Percentiles rank a stretch among this genome's conserved stretches.
Conservation (phyloP, 2,329 filamentous ascomycete species). For the Colletotrichum euphorbiae region DNA sequence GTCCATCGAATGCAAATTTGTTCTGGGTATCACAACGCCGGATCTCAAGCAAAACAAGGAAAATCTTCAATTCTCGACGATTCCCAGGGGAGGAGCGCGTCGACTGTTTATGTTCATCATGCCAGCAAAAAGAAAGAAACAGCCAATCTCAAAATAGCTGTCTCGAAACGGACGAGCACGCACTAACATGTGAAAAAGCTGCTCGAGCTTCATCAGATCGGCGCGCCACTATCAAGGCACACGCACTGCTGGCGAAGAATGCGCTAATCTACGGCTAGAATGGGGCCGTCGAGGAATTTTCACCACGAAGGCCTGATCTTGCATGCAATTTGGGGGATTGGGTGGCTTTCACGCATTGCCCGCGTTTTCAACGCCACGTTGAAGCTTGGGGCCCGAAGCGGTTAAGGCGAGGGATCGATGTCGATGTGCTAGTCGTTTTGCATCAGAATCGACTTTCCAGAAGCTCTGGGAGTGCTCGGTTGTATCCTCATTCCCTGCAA, state of each 20-base stretch:
- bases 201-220: slow-evolving; percentile 7
- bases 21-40: background rate
- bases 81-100: background rate
- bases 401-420: background rate
- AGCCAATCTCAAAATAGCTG: background rate
- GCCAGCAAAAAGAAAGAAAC: background rate
- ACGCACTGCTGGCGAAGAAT: background rate
- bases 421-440: background rate
- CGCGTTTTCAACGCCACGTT: background rate
- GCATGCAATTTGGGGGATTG: slow-evolving; percentile 2
- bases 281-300: background rate
- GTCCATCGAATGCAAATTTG: background rate
- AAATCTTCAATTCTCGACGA: background rate
- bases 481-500: background rate
- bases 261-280: background rate
- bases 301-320: too few species aligned
- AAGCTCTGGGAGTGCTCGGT: slow-evolving; percentile 1
- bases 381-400: background rate
- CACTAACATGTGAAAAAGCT: slow-evolving; percentile 4
- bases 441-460: background rate
- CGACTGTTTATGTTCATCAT: slow-evolving; percentile 7
- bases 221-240: slow-evolving; percentile 9
- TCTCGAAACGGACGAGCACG: background rate
- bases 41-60: background rate
- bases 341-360: slow-evolving; percentile 5